Conservation (phyloP, 2,329 filamentous ascomycete genomes). For the Ophiocordyceps sinensis region DNA sequence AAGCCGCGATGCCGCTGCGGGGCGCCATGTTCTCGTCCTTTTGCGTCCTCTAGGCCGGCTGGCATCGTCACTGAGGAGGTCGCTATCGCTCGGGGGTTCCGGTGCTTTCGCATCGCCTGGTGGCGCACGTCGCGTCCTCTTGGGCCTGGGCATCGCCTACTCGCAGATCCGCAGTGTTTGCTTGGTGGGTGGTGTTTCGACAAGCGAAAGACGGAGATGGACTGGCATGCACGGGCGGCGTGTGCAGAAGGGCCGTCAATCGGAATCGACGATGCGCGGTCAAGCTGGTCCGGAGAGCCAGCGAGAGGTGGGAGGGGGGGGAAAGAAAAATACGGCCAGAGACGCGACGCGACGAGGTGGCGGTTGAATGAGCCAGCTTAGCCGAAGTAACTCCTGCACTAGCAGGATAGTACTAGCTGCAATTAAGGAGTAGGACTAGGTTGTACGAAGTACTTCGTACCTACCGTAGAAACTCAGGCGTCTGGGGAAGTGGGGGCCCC, state of each 20-base stretch:
- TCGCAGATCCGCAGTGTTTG: no score
- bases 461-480: no score
- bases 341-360: conserved; percentile 16
- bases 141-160: conserved; percentile 6
- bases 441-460: no score
- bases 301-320: no score
- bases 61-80: conserved; percentile 10
- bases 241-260: no score
- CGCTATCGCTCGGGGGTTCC: not conserved
- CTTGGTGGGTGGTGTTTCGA: no score
- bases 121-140: conserved; percentile 4
- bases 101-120: not conserved
- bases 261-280: no score
- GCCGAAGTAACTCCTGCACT: not conserved
- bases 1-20: conserved; percentile 3
- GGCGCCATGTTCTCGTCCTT: conserved; percentile 6
- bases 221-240: no score
- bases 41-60: conserved; percentile 9
- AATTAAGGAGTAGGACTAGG: no score
- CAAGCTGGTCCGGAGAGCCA: no score
- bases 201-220: no score
- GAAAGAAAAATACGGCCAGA: conserved; percentile 9
- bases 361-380: not conserved
- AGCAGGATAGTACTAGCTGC: not conserved
- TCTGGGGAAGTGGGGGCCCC: no score